A percentile compares a stretch with the other conserved stretches of the same genome.
phyloP scores from a whole-genome alignment of 2,329 filamentous ascomycete species.

The Thyridium curvatum region DNA sequence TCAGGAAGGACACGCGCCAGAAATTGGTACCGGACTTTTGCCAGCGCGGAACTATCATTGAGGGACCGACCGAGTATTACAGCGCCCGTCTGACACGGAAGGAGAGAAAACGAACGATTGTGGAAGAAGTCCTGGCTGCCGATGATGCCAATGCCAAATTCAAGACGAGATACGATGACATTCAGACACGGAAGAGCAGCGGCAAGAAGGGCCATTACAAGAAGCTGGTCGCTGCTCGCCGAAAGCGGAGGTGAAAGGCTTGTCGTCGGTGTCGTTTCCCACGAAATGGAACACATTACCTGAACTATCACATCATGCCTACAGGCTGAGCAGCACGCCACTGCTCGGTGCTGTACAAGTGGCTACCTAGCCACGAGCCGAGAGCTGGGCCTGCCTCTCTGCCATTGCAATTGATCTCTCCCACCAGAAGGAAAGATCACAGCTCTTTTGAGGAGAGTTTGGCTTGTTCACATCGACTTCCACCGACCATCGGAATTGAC shows the following conservation, averaged over 20 bases:
- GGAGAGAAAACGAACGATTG: slow-evolving; percentile 79
- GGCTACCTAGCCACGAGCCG: too few species aligned
- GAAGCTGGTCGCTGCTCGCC: slow-evolving; percentile 51
- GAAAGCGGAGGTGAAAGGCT: slow-evolving; percentile 15
- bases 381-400: too few species aligned
- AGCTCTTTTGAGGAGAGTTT: too few species aligned
- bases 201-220: slow-evolving; percentile 91
- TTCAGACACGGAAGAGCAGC: slow-evolving; percentile 75
- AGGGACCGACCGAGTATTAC: slow-evolving; percentile 84
- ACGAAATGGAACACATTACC: slow-evolving; percentile 2
- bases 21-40: slow-evolving; percentile 72
- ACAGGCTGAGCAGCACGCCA: too few species aligned
- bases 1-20: slow-evolving; percentile 78
- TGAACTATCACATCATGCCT: too few species aligned
- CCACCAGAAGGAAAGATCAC: too few species aligned
- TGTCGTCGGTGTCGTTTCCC: too few species aligned
- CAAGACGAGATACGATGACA: slow-evolving; percentile 79
- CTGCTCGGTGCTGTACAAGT: too few species aligned
- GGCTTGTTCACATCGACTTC: too few species aligned
- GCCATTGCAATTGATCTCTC: too few species aligned
- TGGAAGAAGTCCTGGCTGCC: slow-evolving; percentile 72
- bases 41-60: slow-evolving; percentile 81
- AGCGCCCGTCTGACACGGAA: slow-evolving; percentile 76
- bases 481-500: too few species aligned
- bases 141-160: slow-evolving; percentile 66